Conservation (phyloP, 805 yeast genomes). For the Pichia heedii region DNA sequence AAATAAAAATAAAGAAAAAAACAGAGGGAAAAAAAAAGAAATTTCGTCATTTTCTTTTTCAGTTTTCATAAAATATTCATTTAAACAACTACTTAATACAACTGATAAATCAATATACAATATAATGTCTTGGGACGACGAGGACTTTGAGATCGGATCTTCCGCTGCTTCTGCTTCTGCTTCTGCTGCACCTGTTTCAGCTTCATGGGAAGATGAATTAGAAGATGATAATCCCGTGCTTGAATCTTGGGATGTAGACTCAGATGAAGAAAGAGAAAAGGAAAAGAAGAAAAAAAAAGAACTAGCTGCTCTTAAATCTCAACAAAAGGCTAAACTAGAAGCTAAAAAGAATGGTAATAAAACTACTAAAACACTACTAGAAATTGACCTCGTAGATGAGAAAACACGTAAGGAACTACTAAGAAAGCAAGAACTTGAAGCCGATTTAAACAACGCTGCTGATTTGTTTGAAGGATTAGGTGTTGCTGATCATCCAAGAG, state of each 20-base stretch:
- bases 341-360: slow-evolving; percentile 45
- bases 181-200: slow-evolving; percentile 33
- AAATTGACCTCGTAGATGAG: slow-evolving; percentile 63
- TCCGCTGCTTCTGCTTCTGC: slow-evolving; percentile 34
- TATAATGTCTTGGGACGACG: slow-evolving; percentile 44
- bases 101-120: too few relatives aligned
- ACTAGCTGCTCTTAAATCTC: slow-evolving; percentile 23
- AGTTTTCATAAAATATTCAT: too few relatives aligned
- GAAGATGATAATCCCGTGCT: slow-evolving; percentile 70
- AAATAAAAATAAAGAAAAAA: too few relatives aligned
- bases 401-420: slow-evolving; percentile 65
- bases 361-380: slow-evolving; percentile 36
- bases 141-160: slow-evolving; percentile 62
- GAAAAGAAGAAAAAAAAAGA: slow-evolving; percentile 11
- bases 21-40: too few relatives aligned
- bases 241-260: slow-evolving; percentile 84
- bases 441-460: slow-evolving; percentile 90
- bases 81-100: too few relatives aligned
- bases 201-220: slow-evolving; percentile 71
- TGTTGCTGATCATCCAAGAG: slow-evolving; percentile 50
- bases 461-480: slow-evolving; percentile 75
- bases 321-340: slow-evolving; percentile 33
- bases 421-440: slow-evolving; percentile 68
- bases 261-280: slow-evolving; percentile 45
- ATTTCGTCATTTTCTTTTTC: too few relatives aligned